These are phyloP conservation scores for Candida wancherniae DNA, from an alignment of 805 yeast species.

Conservation along the genomic window DNA sequence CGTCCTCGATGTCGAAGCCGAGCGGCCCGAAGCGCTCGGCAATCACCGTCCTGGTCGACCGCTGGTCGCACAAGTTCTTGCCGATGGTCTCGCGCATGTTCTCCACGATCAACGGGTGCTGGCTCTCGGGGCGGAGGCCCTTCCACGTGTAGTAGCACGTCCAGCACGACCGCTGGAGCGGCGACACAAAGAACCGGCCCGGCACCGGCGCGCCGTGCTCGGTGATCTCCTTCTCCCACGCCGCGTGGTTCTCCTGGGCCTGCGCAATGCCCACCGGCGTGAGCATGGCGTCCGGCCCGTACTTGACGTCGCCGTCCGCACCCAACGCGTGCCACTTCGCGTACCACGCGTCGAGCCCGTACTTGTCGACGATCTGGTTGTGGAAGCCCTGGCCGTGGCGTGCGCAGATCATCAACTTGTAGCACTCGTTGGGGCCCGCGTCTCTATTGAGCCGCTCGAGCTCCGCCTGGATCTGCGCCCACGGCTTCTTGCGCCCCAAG, in stretches of 20 bases:
- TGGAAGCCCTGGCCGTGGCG: constrained; percentile 73
- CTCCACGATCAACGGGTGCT: constrained; percentile 35
- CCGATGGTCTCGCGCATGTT: constrained; percentile 59
- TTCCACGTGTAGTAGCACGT: constrained; percentile 52
- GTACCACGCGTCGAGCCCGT: constrained; percentile 58
- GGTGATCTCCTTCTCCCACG: constrained; percentile 40
- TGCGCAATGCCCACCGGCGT: constrained; percentile 54
- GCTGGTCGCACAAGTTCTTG: constrained; percentile 53
- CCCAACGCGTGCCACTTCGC: constrained; percentile 45
- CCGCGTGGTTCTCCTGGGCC: constrained; percentile 44
- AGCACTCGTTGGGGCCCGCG: constrained; percentile 34
- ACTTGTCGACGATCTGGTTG: constrained; percentile 49
- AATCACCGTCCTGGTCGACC: constrained; percentile 40
- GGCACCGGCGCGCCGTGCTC: constrained; percentile 55
- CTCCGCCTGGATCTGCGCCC: constrained; percentile 34
- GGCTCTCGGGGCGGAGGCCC: constrained; percentile 23
- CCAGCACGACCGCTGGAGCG: constrained; percentile 59
- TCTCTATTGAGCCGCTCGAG: constrained; percentile 31
- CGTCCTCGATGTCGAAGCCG: constrained; percentile 38
- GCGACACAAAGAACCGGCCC: constrained; percentile 51
- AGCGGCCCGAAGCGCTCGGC: constrained; percentile 30
- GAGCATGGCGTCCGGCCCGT: constrained; percentile 60
- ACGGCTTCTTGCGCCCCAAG: constrained; percentile 40
- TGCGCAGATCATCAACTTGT: constrained; percentile 50
- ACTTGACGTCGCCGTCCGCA: constrained; percentile 51